phyloP scores from a whole-genome alignment of 768 basidiomycete species.

The Mycena kentingensis region DNA sequence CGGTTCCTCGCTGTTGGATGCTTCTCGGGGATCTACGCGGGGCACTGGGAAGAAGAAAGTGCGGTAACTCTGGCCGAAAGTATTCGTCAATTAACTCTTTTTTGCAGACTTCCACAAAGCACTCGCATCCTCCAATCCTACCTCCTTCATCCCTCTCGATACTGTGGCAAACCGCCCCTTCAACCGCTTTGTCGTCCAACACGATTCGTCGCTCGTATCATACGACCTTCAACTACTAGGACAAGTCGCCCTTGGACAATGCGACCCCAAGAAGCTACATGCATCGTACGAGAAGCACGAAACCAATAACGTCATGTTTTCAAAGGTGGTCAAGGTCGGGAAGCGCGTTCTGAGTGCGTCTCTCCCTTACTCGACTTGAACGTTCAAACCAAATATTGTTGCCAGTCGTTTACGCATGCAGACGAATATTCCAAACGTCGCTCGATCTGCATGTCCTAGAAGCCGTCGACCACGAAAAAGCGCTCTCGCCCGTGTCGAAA shows the following conservation, averaged over 20 bases:
- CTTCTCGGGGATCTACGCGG: constrained; percentile 69
- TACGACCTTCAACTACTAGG: constrained; percentile 76
- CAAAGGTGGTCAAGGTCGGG: constrained; percentile 54
- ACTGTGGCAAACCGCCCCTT: constrained; percentile 43
- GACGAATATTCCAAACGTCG: constrained; percentile 59
- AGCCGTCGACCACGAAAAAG: constrained; percentile 44
- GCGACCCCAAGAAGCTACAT: constrained; percentile 47
- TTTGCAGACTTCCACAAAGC: constrained; percentile 59
- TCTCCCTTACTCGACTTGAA: background rate
- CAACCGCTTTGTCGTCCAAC: constrained; percentile 70
- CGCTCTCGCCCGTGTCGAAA: no score
- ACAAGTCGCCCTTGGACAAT: constrained; percentile 54
- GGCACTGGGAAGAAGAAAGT: constrained; percentile 58
- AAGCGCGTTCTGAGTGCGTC: constrained; percentile 59
- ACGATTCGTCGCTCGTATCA: constrained; percentile 56
- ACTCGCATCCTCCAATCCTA: constrained; percentile 51
- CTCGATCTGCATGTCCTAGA: constrained; percentile 61
- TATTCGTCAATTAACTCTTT: background rate
- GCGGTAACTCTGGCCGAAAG: constrained; percentile 23
- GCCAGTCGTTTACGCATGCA: constrained; percentile 70
- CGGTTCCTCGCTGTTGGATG: constrained; percentile 68
- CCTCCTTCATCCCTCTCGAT: constrained; percentile 59
- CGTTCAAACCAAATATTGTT: background rate
- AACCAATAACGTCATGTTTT: constrained; percentile 62
- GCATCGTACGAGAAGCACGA: constrained; percentile 64